Evolutionary conservation across 192 early-diverging fungal species (phyloP).

Genomic region (Phlyctochytrium planicorne): DNA sequence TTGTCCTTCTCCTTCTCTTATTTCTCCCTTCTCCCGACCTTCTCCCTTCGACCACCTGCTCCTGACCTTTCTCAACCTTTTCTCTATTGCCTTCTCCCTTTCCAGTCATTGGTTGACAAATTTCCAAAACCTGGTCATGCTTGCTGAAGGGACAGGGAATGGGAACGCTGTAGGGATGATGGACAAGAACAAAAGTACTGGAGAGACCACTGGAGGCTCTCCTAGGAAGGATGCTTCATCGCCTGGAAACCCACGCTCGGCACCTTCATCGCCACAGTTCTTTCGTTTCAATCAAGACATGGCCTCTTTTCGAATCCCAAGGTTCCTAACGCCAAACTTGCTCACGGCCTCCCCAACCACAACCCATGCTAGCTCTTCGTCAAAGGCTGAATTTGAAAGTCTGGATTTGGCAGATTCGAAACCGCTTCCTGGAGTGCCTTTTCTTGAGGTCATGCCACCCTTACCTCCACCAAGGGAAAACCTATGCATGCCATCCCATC

Average conservation of each 20-base stretch:
- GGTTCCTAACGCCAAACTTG: background rate
- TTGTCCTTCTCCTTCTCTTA: too few species aligned
- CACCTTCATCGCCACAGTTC: background rate
- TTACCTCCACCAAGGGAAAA: slow-evolving; percentile 19
- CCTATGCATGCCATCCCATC: slow-evolving; percentile 16
- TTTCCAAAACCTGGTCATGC: too few species aligned
- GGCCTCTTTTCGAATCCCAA: too few species aligned
- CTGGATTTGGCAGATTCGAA: background rate
- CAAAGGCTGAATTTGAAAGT: background rate
- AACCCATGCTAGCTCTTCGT: background rate
- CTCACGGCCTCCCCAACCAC: background rate
- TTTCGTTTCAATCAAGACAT: background rate
- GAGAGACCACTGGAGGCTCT: too few species aligned
- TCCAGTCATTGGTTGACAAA: too few species aligned
- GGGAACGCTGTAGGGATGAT: too few species aligned
- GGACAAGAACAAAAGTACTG: too few species aligned
- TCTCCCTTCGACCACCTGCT: too few species aligned
- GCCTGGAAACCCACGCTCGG: background rate
- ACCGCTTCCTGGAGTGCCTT: background rate
- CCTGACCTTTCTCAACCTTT: too few species aligned
- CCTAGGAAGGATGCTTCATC: background rate
- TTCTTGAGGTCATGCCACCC: slow-evolving; percentile 9
- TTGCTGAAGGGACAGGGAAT: too few species aligned
- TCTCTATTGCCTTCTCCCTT: too few species aligned
- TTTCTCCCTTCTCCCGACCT: too few species aligned